These are phyloP conservation scores for Arthrobotrys entomopaga DNA, from an alignment of 2,329 filamentous ascomycete genomes.

Conservation along the genomic window DNA sequence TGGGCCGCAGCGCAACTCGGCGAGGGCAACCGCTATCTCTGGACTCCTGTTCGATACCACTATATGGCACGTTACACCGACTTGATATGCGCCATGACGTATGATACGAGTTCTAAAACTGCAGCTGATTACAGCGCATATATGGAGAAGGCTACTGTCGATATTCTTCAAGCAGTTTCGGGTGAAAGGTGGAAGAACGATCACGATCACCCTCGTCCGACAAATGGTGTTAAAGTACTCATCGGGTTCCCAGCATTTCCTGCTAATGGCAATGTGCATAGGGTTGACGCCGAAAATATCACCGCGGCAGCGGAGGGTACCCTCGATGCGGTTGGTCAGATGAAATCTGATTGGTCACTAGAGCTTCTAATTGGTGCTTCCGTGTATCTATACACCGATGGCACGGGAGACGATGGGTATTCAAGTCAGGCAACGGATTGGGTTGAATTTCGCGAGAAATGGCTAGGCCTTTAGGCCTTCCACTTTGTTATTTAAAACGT, in stretches of 20 bases:
- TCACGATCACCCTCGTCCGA: neutral
- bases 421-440: neutral
- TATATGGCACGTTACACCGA: constrained; percentile 10
- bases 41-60: neutral
- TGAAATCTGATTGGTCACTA: neutral
- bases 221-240: constrained; percentile 4
- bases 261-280: neutral
- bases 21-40: neutral
- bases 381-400: constrained; percentile 11
- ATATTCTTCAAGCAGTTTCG: constrained; percentile 10
- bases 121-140: neutral
- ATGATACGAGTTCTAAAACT: neutral
- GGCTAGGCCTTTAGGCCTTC: neutral
- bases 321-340: neutral
- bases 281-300: neutral
- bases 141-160: neutral
- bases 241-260: constrained; percentile 6
- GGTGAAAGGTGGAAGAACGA: constrained; percentile 7
- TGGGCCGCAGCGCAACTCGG: neutral
- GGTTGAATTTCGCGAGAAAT: neutral
- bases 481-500: neutral
- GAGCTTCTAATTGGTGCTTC: neutral
- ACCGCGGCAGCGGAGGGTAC: neutral
- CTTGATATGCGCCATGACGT: constrained; percentile 1
- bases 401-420: neutral